A percentile compares a stretch with the other conserved stretches of the same genome.
These are phyloP conservation scores for Hyaloraphidium curvatum DNA, from an alignment of 192 early-diverging fungal species.

Conservation along the genomic window DNA sequence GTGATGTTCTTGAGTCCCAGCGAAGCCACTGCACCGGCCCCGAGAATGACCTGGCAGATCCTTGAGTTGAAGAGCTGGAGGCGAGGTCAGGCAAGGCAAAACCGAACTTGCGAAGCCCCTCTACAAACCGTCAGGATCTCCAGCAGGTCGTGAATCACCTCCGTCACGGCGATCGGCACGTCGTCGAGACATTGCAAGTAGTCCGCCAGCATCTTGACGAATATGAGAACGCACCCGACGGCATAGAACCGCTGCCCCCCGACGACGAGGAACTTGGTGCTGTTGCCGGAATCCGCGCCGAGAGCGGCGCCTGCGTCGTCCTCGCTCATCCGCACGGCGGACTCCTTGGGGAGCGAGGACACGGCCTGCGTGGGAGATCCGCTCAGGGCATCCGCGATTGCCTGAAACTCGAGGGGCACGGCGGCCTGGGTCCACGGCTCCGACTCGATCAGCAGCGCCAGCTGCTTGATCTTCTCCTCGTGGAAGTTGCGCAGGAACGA, in stretches of 20 bases:
- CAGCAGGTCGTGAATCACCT: conserved; percentile 70
- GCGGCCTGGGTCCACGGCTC: conserved; percentile 90
- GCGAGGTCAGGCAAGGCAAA: not conserved
- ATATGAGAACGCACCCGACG: conserved; percentile 69
- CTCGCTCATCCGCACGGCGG: no score
- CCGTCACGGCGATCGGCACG: conserved; percentile 55
- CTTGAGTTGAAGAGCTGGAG: conserved; percentile 80
- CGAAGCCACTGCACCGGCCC: conserved; percentile 91
- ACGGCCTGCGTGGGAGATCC: no score
- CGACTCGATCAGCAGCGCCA: conserved; percentile 73
- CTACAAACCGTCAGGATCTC: conserved; percentile 72
- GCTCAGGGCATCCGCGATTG: conserved; percentile 55
- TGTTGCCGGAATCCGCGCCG: not conserved
- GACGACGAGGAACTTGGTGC: conserved; percentile 46
- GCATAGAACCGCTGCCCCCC: conserved; percentile 61
- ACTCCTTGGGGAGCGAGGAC: no score
- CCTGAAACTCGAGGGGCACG: conserved; percentile 87
- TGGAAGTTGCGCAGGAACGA: conserved; percentile 85
- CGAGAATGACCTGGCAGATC: conserved; percentile 91
- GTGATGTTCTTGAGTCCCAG: conserved; percentile 93
- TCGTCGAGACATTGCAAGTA: conserved; percentile 70
- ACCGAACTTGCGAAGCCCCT: not conserved
- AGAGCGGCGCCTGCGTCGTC: conserved; percentile 5
- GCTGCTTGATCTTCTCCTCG: conserved; percentile 73
- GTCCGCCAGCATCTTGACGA: conserved; percentile 82